Conservation (phyloP, 192 early-diverging fungal species). For the Bifiguratus adelaidae region DNA sequence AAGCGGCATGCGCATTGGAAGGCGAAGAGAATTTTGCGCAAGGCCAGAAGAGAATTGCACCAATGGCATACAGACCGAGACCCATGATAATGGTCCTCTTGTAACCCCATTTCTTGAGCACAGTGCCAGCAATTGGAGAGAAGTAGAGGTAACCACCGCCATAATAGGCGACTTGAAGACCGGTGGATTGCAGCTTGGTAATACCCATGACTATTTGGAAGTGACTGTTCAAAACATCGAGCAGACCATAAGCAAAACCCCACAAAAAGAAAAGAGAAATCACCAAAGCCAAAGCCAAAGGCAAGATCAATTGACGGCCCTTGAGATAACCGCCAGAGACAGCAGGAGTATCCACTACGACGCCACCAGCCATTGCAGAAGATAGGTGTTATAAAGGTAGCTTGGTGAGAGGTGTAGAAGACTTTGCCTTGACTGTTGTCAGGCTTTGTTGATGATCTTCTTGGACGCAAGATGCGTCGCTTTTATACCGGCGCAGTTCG, state of each 20-base stretch:
- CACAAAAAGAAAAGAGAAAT: slow-evolving; percentile 22
- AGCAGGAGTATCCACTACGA: too few relatives aligned
- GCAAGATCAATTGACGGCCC: too few relatives aligned
- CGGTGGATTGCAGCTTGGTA: slow-evolving; percentile 15
- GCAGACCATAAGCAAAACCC: slow-evolving; percentile 22
- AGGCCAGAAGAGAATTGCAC: slow-evolving; percentile 18
- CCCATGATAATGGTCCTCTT: slow-evolving; percentile 19
- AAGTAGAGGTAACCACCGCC: slow-evolving; percentile 19
- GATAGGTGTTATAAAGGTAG: too few relatives aligned
- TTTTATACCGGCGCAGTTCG: too few relatives aligned
- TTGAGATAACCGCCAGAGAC: too few relatives aligned
- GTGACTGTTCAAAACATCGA: slow-evolving; percentile 22
- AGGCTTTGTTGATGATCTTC: too few relatives aligned
- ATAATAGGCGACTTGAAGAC: slow-evolving; percentile 23
- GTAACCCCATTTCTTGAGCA: slow-evolving; percentile 15
- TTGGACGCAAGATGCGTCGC: too few relatives aligned
- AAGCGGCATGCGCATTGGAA: too few relatives aligned
- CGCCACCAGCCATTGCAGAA: too few relatives aligned
- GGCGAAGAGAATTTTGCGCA: background rate
- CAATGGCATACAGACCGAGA: slow-evolving; percentile 13
- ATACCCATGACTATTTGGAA: slow-evolving; percentile 18
- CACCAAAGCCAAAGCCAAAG: too few relatives aligned
- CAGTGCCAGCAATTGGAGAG: slow-evolving; percentile 10
- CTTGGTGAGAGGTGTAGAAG: too few relatives aligned
- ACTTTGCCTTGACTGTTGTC: too few relatives aligned